phyloP scores from a whole-genome alignment of 768 basidiomycete species.

The Boletus speciosus region DNA sequence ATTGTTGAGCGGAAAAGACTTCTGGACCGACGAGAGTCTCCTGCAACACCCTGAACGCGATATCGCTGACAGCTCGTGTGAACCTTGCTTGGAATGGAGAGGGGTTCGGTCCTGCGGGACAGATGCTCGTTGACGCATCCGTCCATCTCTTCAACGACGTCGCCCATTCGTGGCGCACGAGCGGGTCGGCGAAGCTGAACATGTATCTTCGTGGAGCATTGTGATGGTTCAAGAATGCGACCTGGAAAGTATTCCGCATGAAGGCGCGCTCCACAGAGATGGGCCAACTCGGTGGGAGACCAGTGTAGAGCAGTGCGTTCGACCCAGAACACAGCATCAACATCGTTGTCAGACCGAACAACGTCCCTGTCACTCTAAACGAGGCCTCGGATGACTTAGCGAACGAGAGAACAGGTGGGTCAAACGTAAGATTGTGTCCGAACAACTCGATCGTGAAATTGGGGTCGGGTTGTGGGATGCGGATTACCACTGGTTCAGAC shows the following conservation, averaged over 20 bases:
- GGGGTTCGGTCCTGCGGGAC: constrained; percentile 26
- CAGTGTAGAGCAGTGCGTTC: constrained; percentile 79
- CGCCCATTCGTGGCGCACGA: constrained; percentile 72
- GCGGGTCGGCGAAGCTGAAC: constrained; percentile 85
- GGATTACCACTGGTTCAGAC: constrained; percentile 83
- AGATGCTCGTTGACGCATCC: constrained; percentile 40
- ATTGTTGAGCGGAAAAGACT: constrained; percentile 15
- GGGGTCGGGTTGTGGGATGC: constrained; percentile 83
- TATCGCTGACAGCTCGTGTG: constrained; percentile 63
- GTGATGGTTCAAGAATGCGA: constrained; percentile 72
- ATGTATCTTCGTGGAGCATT: constrained; percentile 82
- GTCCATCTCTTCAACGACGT: constrained; percentile 66
- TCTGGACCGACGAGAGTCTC: constrained; percentile 66
- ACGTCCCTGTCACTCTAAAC: constrained; percentile 86
- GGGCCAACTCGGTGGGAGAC: constrained; percentile 73
- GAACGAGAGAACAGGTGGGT: constrained; percentile 82
- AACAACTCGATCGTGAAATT: constrained; percentile 76
- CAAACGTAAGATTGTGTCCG: constrained; percentile 86
- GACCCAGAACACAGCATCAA: constrained; percentile 80
- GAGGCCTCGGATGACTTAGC: constrained; percentile 74
- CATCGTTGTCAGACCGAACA: constrained; percentile 78
- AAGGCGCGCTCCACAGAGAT: constrained; percentile 87
- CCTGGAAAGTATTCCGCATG: constrained; percentile 95
- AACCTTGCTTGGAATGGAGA: constrained; percentile 44
- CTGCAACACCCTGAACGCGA: constrained; percentile 80